phyloP scores from a whole-genome alignment of 73 alveolate genomes.

The Symbiodinium natans region DNA sequence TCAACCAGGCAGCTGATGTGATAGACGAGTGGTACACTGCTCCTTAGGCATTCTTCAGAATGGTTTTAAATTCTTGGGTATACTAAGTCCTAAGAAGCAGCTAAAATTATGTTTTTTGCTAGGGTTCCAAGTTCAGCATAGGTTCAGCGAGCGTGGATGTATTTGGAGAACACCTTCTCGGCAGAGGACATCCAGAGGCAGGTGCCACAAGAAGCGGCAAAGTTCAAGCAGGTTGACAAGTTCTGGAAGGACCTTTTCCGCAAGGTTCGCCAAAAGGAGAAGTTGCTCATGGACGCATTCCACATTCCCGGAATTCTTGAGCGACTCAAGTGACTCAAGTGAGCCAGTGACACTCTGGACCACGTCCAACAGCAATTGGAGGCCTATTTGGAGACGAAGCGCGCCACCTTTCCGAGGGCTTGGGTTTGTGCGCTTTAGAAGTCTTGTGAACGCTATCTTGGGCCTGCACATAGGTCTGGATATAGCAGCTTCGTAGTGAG shows the following conservation, averaged over 20 bases:
- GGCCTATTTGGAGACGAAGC: slow-evolving; percentile 99
- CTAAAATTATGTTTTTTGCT: too few relatives aligned
- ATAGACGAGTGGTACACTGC: slow-evolving; percentile 99
- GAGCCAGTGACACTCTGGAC: slow-evolving; percentile 97
- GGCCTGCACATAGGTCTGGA: too few relatives aligned
- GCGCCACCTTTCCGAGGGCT: slow-evolving; percentile 99
- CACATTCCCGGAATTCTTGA: slow-evolving; percentile 69
- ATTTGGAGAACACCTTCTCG: slow-evolving; percentile 99
- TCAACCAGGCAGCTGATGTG: slow-evolving; percentile 98
- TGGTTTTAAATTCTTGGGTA: too few relatives aligned
- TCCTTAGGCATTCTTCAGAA: too few relatives aligned
- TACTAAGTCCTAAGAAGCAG: too few relatives aligned
- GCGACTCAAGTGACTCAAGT: slow-evolving; percentile 66
- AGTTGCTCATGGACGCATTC: slow-evolving; percentile 68
- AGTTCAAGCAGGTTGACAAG: slow-evolving; percentile 99
- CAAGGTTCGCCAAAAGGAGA: slow-evolving; percentile 78
- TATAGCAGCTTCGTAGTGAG: too few relatives aligned
- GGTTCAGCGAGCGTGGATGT: slow-evolving; percentile 99
- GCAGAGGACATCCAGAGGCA: slow-evolving; percentile 99
- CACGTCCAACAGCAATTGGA: slow-evolving; percentile 98
- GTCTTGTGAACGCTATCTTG: too few relatives aligned
- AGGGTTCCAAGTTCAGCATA: too few relatives aligned
- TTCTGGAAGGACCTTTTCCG: slow-evolving; percentile 98
- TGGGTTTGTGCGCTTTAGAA: too few relatives aligned
- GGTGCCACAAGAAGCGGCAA: slow-evolving; percentile 99